phyloP scores from a whole-genome alignment of 78 protist species.

The Dictyostelium intermedium region DNA sequence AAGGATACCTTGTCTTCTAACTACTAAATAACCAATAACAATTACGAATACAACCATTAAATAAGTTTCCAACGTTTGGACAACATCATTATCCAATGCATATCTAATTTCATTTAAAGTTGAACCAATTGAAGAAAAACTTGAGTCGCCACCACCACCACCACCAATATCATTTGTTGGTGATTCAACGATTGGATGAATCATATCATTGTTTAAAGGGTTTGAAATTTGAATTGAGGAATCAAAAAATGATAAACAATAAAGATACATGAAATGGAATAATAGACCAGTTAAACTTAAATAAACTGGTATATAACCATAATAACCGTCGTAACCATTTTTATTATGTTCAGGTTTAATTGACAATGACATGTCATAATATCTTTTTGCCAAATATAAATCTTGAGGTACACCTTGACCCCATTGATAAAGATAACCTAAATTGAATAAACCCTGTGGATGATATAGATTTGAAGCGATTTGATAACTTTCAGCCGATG shows the following conservation, averaged over 20 bases:
- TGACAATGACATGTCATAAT: slow-evolving; percentile 87
- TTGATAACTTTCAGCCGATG: slow-evolving; percentile 81
- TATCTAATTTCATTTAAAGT: background rate
- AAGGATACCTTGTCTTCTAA: slow-evolving; percentile 64
- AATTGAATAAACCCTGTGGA: slow-evolving; percentile 89
- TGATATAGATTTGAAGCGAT: slow-evolving; percentile 51
- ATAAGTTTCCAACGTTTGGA: background rate
- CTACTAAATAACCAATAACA: slow-evolving; percentile 23
- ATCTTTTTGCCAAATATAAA: slow-evolving; percentile 90
- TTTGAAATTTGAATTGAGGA: background rate
- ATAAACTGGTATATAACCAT: slow-evolving; percentile 84
- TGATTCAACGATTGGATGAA: background rate
- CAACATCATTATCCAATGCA: background rate
- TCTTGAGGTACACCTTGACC: slow-evolving; percentile 89
- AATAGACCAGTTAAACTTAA: slow-evolving; percentile 71
- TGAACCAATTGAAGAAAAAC: background rate
- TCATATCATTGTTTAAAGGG: background rate
- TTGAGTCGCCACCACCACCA: background rate
- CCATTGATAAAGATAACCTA: slow-evolving; percentile 90
- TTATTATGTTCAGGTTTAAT: slow-evolving; percentile 15
- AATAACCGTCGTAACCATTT: background rate
- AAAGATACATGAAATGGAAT: slow-evolving; percentile 42
- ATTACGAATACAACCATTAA: slow-evolving; percentile 5
- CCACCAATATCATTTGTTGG: too few relatives aligned
- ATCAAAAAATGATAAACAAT: slow-evolving; percentile 21